These are phyloP conservation scores for Akanthomyces lecanii DNA, from an alignment of 2,329 filamentous ascomycete genomes.

Conservation along the genomic window DNA sequence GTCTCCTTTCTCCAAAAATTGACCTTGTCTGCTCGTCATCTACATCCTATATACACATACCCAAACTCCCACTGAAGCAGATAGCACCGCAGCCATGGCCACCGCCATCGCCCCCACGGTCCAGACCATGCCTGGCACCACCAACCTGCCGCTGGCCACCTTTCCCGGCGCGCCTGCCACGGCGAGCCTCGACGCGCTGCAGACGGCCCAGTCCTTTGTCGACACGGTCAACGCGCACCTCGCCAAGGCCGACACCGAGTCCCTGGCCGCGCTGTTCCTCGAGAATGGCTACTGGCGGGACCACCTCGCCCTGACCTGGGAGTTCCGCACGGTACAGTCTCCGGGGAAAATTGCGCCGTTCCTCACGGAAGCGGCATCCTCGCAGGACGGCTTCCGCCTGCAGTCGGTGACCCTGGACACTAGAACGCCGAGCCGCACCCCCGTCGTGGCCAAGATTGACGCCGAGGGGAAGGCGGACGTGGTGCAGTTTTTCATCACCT, in stretches of 20 bases:
- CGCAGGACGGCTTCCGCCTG: conserved; percentile 6
- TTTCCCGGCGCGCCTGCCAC: neutral
- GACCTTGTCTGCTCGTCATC: too few relatives aligned
- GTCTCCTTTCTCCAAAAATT: neutral
- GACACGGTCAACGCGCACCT: conserved; percentile 10
- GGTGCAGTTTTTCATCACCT: conserved; percentile 21
- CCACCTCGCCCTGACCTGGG: conserved; percentile 49
- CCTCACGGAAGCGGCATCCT: conserved; percentile 13
- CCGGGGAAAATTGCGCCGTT: conserved; percentile 7
- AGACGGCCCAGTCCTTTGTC: conserved; percentile 4
- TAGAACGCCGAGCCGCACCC: neutral
- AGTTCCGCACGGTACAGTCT: conserved; percentile 41
- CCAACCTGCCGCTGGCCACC: conserved; percentile 11
- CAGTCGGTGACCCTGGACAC: conserved; percentile 8
- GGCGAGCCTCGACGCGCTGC: neutral
- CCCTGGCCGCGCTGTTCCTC: conserved; percentile 28
- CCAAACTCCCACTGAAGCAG: neutral
- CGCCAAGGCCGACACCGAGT: conserved; percentile 18
- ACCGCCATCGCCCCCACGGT: conserved; percentile 11
- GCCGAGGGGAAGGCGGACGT: conserved; percentile 17
- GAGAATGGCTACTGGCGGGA: conserved; percentile 50
- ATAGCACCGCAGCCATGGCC: neutral
- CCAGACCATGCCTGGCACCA: conserved; percentile 13
- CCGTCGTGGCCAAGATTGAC: conserved; percentile 15
- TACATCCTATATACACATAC: neutral